phyloP scores from a whole-genome alignment of 2,329 filamentous ascomycete genomes.

The Pestalotiopsis sp. region DNA sequence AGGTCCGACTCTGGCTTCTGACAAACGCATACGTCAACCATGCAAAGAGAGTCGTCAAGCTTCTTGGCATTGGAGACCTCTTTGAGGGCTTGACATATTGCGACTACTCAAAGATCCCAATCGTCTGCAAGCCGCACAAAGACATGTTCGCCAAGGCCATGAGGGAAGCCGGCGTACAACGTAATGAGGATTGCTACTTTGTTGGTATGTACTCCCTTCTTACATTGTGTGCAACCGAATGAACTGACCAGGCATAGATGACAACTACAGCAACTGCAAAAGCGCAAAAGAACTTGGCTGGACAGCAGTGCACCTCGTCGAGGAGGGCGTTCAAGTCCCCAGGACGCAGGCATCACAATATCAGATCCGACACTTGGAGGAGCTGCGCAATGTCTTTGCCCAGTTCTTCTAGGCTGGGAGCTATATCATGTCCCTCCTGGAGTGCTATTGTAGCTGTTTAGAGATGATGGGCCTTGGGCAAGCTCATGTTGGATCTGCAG shows the following conservation, averaged over 20 bases:
- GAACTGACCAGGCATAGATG: constrained; percentile 60
- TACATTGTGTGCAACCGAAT: background rate
- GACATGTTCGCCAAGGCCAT: constrained; percentile 90
- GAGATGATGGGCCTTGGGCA: background rate
- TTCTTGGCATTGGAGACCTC: constrained; percentile 81
- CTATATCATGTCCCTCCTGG: constrained; percentile 6
- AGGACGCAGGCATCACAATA: constrained; percentile 67
- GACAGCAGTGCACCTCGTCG: constrained; percentile 84
- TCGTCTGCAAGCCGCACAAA: constrained; percentile 85
- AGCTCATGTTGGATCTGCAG: background rate
- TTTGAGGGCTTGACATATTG: constrained; percentile 97
- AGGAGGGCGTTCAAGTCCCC: constrained; percentile 70
- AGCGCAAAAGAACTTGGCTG: constrained; percentile 81
- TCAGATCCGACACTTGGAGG: constrained; percentile 75
- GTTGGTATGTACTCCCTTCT: constrained; percentile 67
- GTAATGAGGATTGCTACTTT: constrained; percentile 80
- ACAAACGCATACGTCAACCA: constrained; percentile 96
- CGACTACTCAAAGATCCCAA: constrained; percentile 73
- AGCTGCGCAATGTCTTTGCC: constrained; percentile 77
- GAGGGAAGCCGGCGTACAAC: constrained; percentile 73
- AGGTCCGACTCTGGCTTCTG: constrained; percentile 90
- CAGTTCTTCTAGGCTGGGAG: constrained; percentile 74
- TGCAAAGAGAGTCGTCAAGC: constrained; percentile 76
- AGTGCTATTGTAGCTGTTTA: background rate
- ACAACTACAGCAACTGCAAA: constrained; percentile 81